Percentiles rank a stretch among this genome's conserved stretches.
Conservation (phyloP, 73 alveolate species). For the Paramecium sonneborni region DNA sequence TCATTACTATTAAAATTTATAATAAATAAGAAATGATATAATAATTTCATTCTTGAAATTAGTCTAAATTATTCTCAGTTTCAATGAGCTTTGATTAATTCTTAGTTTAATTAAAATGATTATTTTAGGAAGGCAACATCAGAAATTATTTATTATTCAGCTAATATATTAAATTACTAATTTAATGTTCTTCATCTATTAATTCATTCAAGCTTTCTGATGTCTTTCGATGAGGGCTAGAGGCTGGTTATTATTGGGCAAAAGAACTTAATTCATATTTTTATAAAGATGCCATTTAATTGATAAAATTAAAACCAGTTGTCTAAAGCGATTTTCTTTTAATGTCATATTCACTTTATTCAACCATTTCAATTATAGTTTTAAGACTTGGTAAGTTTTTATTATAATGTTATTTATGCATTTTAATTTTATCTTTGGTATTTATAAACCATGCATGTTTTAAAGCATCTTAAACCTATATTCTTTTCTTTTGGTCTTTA, state of each 20-base stretch:
- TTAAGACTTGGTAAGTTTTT: not conserved
- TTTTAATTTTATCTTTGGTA: not conserved
- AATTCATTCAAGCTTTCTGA: not conserved
- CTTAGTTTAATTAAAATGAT: not conserved
- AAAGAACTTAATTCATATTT: not conserved
- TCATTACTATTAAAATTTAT: not conserved
- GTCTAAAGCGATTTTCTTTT: not conserved
- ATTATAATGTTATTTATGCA: not conserved
- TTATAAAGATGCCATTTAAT: not conserved
- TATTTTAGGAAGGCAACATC: not conserved
- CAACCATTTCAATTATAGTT: not conserved
- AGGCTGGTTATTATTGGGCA: not conserved
- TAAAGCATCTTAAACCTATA: not conserved
- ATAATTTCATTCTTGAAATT: not conserved
- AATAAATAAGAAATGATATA: not conserved
- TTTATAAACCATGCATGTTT: conserved; percentile 30
- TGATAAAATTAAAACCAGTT: not conserved
- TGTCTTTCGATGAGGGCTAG: not conserved
- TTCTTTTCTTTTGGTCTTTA: not conserved
- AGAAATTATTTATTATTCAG: not conserved
- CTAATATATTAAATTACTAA: not conserved
- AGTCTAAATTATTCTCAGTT: not conserved
- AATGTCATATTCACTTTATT: not conserved
- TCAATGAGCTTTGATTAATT: not conserved
- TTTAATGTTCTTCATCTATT: not conserved